These are phyloP conservation scores for Eucommia ulmoides DNA, from an alignment of 257 asterid genomes.

Conservation along the genomic window DNA sequence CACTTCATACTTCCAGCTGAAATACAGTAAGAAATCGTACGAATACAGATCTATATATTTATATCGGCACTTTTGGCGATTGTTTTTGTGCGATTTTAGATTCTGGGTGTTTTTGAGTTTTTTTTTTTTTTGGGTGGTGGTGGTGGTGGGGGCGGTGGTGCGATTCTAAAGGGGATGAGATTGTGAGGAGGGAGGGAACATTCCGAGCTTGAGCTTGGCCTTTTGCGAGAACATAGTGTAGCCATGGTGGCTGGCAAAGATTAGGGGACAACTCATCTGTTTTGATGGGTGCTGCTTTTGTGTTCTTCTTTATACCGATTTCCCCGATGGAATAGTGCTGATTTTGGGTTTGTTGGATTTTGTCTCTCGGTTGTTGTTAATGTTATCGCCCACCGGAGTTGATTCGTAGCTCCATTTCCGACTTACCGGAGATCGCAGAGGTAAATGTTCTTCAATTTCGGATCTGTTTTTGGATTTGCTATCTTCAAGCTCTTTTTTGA, in stretches of 20 bases:
- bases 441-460: not conserved
- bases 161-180: conserved; percentile 40
- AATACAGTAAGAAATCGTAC: conserved; percentile 9
- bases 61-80: not conserved
- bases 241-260: conserved; percentile 64
- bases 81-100: conserved; percentile 13
- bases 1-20: conserved; percentile 31
- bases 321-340: conserved; percentile 12
- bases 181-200: conserved; percentile 37
- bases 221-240: conserved; percentile 66
- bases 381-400: not conserved
- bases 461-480: conserved; percentile 13
- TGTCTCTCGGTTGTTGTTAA: conserved; percentile 4
- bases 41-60: not conserved
- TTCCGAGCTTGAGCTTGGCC: conserved; percentile 48
- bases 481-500: too few species aligned
- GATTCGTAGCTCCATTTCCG: not conserved
- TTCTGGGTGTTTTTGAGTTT: conserved; percentile 16
- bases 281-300: conserved; percentile 23
- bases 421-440: not conserved
- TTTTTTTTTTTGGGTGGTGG: conserved; percentile 1
- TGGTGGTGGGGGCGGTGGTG: conserved; percentile 59
- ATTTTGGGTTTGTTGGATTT: conserved; percentile 16
- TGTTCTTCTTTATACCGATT: conserved; percentile 6
- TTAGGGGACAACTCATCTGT: conserved; percentile 53